Conservation (phyloP, 225 moss, liverwort and hornwort genomes). For the Sphagnum tenellum region DNA sequence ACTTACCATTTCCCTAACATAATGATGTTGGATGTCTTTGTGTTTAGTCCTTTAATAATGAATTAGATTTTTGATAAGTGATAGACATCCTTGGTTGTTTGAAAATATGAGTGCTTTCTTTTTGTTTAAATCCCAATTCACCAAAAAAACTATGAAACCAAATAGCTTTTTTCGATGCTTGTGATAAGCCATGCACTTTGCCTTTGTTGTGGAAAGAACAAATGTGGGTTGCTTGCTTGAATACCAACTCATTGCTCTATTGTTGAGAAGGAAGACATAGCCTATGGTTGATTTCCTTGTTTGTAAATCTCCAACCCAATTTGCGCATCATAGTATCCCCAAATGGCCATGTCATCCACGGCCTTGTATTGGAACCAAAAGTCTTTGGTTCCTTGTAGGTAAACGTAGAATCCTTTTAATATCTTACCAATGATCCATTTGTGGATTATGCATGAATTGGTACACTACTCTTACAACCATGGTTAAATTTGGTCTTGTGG, state of each 20-base stretch:
- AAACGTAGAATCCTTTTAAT: conserved; percentile 1
- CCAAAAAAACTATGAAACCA: neutral
- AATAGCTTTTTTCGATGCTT: neutral
- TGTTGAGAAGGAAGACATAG: neutral
- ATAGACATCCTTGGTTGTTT: conserved; percentile 1
- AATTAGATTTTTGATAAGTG: neutral
- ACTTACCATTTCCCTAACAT: no score
- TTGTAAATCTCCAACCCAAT: neutral
- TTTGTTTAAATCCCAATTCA: neutral
- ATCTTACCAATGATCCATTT: neutral
- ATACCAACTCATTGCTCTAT: neutral
- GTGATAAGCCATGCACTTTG: neutral
- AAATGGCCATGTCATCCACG: neutral
- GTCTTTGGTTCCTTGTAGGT: neutral
- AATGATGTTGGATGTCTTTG: no score
- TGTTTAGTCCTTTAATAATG: no score
- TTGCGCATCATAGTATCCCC: neutral
- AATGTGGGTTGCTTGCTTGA: no score
- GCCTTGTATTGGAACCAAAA: neutral
- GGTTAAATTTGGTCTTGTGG: neutral
- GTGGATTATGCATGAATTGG: neutral
- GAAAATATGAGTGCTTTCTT: neutral
- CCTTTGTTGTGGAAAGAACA: neutral
- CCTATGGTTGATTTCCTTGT: neutral
- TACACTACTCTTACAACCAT: neutral